phyloP scores from a whole-genome alignment of 2,329 filamentous ascomycete genomes.

The Colletotrichum tropicale region DNA sequence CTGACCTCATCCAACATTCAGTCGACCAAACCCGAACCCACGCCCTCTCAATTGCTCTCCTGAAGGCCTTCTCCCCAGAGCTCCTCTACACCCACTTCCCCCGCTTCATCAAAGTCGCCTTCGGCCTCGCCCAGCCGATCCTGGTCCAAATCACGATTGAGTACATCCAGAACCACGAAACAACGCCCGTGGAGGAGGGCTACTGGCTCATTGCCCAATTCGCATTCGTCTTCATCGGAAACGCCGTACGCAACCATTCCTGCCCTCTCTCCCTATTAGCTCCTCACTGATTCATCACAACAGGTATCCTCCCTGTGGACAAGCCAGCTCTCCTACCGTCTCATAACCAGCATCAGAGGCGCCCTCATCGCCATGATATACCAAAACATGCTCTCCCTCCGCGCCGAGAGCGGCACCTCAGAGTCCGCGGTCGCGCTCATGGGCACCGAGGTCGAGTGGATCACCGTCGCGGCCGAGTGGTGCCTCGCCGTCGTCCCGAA shows the following conservation, averaged over 20 bases:
- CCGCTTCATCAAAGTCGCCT: slow-evolving; percentile 34
- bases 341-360: slow-evolving; percentile 28
- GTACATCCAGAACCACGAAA: not conserved
- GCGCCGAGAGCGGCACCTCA: slow-evolving; percentile 4
- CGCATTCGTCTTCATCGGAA: slow-evolving; percentile 43
- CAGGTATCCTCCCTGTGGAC: slow-evolving; percentile 1
- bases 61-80: not conserved
- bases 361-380: slow-evolving; percentile 30
- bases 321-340: slow-evolving; percentile 23
- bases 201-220: slow-evolving; percentile 45
- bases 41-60: not conserved
- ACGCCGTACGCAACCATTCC: slow-evolving; percentile 28
- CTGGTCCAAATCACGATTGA: slow-evolving; percentile 35
- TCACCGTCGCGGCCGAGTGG: slow-evolving; percentile 25
- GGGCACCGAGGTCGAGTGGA: slow-evolving; percentile 31
- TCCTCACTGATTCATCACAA: not conserved
- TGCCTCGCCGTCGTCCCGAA: slow-evolving; percentile 20
- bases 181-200: slow-evolving; percentile 23
- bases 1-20: not conserved
- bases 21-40: not conserved
- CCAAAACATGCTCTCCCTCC: slow-evolving; percentile 24
- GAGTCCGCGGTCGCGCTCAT: slow-evolving; percentile 28
- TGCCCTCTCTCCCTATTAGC: fast-evolving
- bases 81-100: slow-evolving; percentile 33
- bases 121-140: slow-evolving; percentile 49